phyloP scores from a whole-genome alignment of 2,329 filamentous ascomycete species.

The Diaporthe citrichinensis region DNA sequence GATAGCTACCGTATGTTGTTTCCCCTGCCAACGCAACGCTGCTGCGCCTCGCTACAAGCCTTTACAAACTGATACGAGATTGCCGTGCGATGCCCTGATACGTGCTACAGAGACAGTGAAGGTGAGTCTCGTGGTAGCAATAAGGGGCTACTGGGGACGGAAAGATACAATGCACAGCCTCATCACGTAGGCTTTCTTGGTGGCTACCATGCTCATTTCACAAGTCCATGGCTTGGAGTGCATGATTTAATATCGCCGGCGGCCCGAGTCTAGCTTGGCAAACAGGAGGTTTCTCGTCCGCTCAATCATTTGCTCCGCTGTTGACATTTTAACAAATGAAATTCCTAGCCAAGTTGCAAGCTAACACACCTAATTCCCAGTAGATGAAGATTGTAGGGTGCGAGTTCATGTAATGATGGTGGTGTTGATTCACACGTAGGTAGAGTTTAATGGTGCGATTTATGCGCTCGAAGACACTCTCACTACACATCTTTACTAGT shows the following conservation, averaged over 20 bases:
- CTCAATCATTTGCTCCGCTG: not conserved
- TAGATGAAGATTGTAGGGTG: too few relatives aligned
- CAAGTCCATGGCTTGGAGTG: not conserved
- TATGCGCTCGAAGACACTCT: too few relatives aligned
- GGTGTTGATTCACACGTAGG: too few relatives aligned
- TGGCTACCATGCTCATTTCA: not conserved
- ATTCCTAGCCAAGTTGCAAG: too few relatives aligned
- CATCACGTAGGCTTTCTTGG: not conserved
- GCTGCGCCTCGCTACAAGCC: constrained; percentile 1
- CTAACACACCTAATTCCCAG: too few relatives aligned
- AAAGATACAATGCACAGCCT: not conserved
- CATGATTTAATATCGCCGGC: constrained; percentile 17
- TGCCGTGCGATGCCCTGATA: not conserved
- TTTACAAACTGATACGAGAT: not conserved
- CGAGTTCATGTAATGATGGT: too few relatives aligned
- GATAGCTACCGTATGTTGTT: constrained; percentile 12
- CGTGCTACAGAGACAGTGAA: not conserved
- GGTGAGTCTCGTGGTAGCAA: not conserved
- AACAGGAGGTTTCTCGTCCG: not conserved
- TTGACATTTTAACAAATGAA: too few relatives aligned
- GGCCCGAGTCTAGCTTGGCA: constrained; percentile 19
- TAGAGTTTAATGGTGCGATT: too few relatives aligned
- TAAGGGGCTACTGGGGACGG: not conserved
- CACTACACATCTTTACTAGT: too few relatives aligned
- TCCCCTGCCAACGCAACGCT: constrained; percentile 1